Base-by-base conservation (phyloP, 345 rosid species). In the Hibiscus mutabilis region DNA sequence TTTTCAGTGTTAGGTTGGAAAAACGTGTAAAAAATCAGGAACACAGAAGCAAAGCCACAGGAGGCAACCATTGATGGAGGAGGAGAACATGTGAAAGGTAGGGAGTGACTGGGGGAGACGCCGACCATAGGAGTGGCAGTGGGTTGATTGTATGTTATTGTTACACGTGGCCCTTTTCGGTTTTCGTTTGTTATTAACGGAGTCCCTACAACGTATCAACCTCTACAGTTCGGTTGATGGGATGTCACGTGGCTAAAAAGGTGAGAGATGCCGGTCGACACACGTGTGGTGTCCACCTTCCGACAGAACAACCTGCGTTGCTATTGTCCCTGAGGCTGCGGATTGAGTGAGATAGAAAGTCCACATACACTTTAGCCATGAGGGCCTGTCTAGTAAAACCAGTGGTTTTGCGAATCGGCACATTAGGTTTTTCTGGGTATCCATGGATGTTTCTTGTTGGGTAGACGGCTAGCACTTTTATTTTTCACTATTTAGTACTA, bases 391-490 rank as follows among this genome's bases (percentile, higher is more conserved):
- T 4, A 49, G 5, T 52, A 52, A 52, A 18, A 52, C 42, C 42
- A 18, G 11, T 3, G 6, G 0, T 18, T 52, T 37, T 37, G 42
- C 9, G 8, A 18, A n/a, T n/a, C 10, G 57, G 1, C 57, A 52
- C 3, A 6, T 52, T n/a, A 52, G 27, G 71, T n/a, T 16, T 16
- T 27, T 49, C 19, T 24, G 16, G 21, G 60, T 60, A 18, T 53
- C 35, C 76, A 72, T 71, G 74, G 72, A 58, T 65, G 75, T 74
- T 70, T 56, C 57, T 59, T 73, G 76, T 51, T 81, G 80, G 78
- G 74, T 49, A 25, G 70, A 70, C 74, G 74, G 76, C 71, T 27
- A 60, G 51, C 78, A 60, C 47, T 73, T 66, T 6, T 19, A 10
- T 12, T 37, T 40, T 42, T 2, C 62, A 58, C 35, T 15, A 5